Percentiles rank a stretch among this genome's conserved stretches.
Evolutionary conservation across 1,284 basidiomycete species (phyloP).

Genomic region (Cryptococcus deneoformans): DNA sequence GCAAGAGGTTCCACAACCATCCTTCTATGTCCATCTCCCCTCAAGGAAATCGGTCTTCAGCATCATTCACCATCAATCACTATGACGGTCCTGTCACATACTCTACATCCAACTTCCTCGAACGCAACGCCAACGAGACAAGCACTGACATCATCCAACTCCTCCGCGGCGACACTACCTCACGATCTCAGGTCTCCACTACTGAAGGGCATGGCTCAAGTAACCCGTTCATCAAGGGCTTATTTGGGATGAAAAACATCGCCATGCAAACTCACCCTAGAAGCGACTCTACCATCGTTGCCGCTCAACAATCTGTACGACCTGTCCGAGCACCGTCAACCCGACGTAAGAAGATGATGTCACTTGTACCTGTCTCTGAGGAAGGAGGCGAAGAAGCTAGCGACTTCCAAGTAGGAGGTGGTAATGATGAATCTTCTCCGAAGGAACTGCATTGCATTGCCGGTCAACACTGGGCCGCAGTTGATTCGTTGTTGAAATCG

Average conservation of each 20-base stretch:
- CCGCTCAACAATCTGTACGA: slow-evolving; percentile 87
- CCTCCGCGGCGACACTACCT: slow-evolving; percentile 59
- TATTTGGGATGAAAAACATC: slow-evolving; percentile 85
- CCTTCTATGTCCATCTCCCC: slow-evolving; percentile 78
- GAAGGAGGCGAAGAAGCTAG: slow-evolving; percentile 57
- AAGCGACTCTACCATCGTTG: slow-evolving; percentile 90
- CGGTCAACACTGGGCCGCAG: slow-evolving; percentile 78
- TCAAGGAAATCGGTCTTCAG: slow-evolving; percentile 62
- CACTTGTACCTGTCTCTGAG: slow-evolving; percentile 58
- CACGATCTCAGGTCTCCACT: slow-evolving; percentile 12
- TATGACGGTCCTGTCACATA: slow-evolving; percentile 90
- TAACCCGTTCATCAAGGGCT: slow-evolving; percentile 85
- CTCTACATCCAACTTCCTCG: slow-evolving; percentile 82
- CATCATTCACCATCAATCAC: slow-evolving; percentile 86
- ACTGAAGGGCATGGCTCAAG: slow-evolving; percentile 66
- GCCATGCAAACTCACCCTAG: slow-evolving; percentile 85
- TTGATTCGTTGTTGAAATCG: slow-evolving; percentile 83
- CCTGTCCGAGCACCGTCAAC: slow-evolving; percentile 91
- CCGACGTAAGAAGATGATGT: slow-evolving; percentile 63
- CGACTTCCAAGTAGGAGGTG: slow-evolving; percentile 39
- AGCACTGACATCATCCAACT: slow-evolving; percentile 92
- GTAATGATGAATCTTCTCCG: slow-evolving; percentile 62
- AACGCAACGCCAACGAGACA: slow-evolving; percentile 82
- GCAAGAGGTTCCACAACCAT: slow-evolving; percentile 92
- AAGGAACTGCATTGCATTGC: slow-evolving; percentile 63